phyloP scores from a whole-genome alignment of 2,329 filamentous ascomycete genomes.

The Atkinsonella texensis region DNA sequence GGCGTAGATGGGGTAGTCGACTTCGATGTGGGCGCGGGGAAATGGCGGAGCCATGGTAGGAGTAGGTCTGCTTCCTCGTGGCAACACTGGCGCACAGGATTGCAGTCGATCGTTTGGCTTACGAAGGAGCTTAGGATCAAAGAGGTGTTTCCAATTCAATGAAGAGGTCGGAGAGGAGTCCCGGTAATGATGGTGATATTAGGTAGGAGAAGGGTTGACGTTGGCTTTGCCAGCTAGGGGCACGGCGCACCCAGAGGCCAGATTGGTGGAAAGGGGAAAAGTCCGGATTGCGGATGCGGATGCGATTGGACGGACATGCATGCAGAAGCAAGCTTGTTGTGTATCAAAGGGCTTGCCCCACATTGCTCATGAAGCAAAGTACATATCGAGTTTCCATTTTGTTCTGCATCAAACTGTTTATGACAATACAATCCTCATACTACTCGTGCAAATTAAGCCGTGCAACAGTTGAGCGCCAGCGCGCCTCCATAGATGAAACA shows the following conservation, averaged over 20 bases:
- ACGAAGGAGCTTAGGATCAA: too few species aligned
- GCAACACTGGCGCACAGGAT: neutral
- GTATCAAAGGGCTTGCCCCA: neutral
- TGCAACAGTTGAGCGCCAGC: neutral
- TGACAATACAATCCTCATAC: neutral
- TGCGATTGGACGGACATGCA: too few species aligned
- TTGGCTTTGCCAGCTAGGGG: too few species aligned
- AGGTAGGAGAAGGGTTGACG: too few species aligned
- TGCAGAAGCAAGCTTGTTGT: too few species aligned
- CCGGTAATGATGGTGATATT: neutral
- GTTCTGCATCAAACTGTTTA: neutral
- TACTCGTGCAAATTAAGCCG: neutral
- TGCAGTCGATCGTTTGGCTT: neutral
- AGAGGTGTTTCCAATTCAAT: too few species aligned
- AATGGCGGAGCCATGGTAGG: constrained; percentile 27
- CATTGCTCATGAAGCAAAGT: neutral
- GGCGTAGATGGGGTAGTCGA: constrained; percentile 76
- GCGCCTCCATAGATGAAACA: neutral
- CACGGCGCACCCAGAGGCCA: too few species aligned
- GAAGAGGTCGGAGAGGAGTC: neutral
- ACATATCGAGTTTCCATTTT: neutral
- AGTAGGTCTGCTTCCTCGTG: neutral
- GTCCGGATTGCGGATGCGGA: constrained; percentile 11
- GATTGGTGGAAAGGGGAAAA: too few species aligned
- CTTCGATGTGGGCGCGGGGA: constrained; percentile 47